Percentiles rank a stretch among this genome's conserved stretches.
Evolutionary conservation across 345 rosid genomes (phyloP).

Genomic region (rapeseed (Brassica napus)): DNA sequence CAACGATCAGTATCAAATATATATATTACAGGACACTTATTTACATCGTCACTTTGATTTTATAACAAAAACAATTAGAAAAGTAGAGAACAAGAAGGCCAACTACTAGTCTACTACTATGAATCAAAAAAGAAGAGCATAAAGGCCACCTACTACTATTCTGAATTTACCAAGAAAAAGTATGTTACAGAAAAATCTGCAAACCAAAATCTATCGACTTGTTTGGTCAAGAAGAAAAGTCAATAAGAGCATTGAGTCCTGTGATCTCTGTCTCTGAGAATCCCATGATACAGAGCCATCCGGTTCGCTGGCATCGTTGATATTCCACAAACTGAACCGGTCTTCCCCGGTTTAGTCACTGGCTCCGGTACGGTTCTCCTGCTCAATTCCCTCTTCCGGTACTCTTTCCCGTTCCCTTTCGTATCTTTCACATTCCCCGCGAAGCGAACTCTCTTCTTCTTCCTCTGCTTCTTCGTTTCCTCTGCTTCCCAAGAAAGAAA

Average conservation of each 20-base stretch:
- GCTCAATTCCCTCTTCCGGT: conserved; percentile 23
- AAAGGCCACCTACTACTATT: conserved; percentile 19
- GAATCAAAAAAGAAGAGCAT: background rate
- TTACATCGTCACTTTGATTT: conserved; percentile 13
- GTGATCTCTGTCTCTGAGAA: conserved; percentile 61
- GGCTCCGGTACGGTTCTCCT: conserved; percentile 9
- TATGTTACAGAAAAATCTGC: background rate
- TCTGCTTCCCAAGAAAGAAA: conserved; percentile 26
- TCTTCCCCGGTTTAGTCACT: conserved; percentile 24
- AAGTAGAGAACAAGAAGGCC: conserved; percentile 16
- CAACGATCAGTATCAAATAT: background rate
- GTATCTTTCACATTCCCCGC: conserved; percentile 75
- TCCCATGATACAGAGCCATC: conserved; percentile 66
- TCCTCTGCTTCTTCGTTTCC: conserved; percentile 38
- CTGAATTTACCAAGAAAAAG: background rate
- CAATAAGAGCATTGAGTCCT: conserved; percentile 50
- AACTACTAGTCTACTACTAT: conserved; percentile 5
- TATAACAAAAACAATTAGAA: conserved; percentile 10
- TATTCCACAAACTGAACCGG: conserved; percentile 43
- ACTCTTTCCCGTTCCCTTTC: conserved; percentile 38
- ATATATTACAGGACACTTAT: background rate
- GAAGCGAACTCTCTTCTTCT: conserved; percentile 59
- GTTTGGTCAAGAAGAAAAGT: conserved; percentile 23
- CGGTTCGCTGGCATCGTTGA: conserved; percentile 56
- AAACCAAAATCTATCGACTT: conserved; percentile 10